These are phyloP conservation scores for Fusarium armeniacum DNA, from an alignment of 2,329 filamentous ascomycete species.

Conservation along the genomic window DNA sequence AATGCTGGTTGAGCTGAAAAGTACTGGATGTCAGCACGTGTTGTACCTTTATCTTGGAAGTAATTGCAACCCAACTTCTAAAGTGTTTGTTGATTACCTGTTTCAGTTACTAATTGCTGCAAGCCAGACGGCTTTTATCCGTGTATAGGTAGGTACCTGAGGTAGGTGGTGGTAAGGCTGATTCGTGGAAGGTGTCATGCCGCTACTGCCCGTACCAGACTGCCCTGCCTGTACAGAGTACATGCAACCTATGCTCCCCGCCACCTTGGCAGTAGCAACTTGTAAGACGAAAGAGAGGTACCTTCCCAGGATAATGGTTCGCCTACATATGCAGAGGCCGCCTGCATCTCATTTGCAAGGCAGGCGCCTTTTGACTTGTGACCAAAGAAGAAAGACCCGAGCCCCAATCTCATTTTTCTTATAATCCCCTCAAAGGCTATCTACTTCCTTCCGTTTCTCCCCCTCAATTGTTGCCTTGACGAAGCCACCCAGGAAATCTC, in stretches of 20 bases:
- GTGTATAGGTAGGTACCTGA: not conserved
- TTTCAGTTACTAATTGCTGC: not conserved
- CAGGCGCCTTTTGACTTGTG: conserved; percentile 14
- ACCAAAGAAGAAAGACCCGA: conserved; percentile 24
- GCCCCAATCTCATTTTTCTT: conserved; percentile 23
- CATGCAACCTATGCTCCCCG: not conserved
- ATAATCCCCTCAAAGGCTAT: conserved; percentile 3
- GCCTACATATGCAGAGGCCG: conserved; percentile 20
- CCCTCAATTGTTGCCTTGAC: conserved; percentile 23
- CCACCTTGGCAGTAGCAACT: not conserved
- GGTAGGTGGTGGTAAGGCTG: not conserved
- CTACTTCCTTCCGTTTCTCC: not conserved
- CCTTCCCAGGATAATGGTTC: conserved; percentile 13
- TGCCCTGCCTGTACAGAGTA: not conserved
- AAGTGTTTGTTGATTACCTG: not conserved
- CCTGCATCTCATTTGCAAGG: conserved; percentile 14
- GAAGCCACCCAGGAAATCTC: conserved; percentile 6
- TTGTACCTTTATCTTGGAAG: not conserved
- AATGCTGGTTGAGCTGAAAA: conserved; percentile 7
- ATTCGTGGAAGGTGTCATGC: conserved; percentile 2
- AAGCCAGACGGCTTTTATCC: not conserved
- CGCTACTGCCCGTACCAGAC: not conserved
- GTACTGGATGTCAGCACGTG: conserved; percentile 2
- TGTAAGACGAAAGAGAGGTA: conserved; percentile 3
- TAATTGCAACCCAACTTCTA: not conserved